Evolutionary conservation across 352 stramenopile genomes (phyloP).

Genomic region (Globisporangium parvum): DNA sequence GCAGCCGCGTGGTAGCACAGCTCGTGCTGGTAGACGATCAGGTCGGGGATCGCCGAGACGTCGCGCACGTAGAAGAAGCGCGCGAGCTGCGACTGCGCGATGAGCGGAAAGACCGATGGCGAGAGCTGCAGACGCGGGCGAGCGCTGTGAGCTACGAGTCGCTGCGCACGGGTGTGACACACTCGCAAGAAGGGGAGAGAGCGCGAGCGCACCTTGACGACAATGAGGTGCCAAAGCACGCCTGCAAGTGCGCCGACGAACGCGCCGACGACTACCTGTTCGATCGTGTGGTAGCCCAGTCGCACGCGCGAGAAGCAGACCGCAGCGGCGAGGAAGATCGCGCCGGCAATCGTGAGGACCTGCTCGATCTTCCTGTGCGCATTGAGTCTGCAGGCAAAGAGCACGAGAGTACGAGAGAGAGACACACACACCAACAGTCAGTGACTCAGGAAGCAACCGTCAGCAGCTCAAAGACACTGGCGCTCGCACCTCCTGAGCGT

Average conservation of each 20-base stretch:
- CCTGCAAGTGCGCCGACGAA: slow-evolving; percentile 39
- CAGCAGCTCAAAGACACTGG: too few relatives aligned
- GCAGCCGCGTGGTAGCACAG: slow-evolving; percentile 22
- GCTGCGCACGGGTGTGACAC: background rate
- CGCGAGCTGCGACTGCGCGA: slow-evolving; percentile 39
- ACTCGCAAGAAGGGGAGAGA: background rate
- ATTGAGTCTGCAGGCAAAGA: slow-evolving; percentile 49
- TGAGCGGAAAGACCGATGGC: slow-evolving; percentile 46
- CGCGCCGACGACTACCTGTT: slow-evolving; percentile 61
- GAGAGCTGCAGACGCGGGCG: slow-evolving; percentile 23
- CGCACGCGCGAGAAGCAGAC: slow-evolving; percentile 73
- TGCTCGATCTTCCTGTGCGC: slow-evolving; percentile 53
- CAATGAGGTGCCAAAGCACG: slow-evolving; percentile 44
- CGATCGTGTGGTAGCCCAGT: slow-evolving; percentile 69
- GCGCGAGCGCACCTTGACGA: slow-evolving; percentile 19
- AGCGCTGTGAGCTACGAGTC: background rate
- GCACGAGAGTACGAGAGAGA: too few relatives aligned
- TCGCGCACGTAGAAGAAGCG: slow-evolving; percentile 67
- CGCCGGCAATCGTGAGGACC: slow-evolving; percentile 44
- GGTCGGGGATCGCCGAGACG: slow-evolving; percentile 65
- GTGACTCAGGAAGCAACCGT: background rate
- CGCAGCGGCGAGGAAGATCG: slow-evolving; percentile 32
- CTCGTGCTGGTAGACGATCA: slow-evolving; percentile 75
- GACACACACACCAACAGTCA: background rate
- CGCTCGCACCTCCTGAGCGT: slow-evolving; percentile 42